Percentiles rank a stretch among this genome's conserved stretches.
These are phyloP conservation scores for Tetramitus jugosus DNA, from an alignment of 208 protist genomes.

Conservation along the genomic window DNA sequence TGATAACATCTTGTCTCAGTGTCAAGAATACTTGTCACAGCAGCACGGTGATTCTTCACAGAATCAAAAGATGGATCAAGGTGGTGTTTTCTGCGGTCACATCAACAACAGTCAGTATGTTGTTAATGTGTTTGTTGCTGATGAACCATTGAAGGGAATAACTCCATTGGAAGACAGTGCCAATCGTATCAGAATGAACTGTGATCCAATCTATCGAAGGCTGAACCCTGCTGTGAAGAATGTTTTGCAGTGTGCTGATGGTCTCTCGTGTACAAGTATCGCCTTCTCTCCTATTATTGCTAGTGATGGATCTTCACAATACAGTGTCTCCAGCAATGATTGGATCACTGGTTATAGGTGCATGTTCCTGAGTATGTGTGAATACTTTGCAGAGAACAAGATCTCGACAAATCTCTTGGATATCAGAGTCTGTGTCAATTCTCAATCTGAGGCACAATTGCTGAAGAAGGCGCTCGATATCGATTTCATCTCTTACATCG, in stretches of 20 bases:
- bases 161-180: background rate
- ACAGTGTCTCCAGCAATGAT: background rate
- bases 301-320: no score
- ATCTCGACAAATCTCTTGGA: background rate
- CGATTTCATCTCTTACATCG: background rate
- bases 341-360: background rate
- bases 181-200: background rate
- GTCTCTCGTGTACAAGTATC: background rate
- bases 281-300: background rate
- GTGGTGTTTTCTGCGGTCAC: background rate
- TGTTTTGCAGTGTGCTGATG: slow-evolving; percentile 1
- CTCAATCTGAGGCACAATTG: background rate
- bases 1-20: no score
- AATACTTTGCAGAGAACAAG: background rate
- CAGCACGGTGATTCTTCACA: background rate
- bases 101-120: background rate
- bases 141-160: background rate
- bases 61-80: background rate
- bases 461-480: background rate
- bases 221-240: background rate
- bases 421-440: background rate
- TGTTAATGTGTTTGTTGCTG: background rate
- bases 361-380: background rate
- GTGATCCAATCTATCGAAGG: background rate
- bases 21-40: background rate